Evolutionary conservation across 2,329 filamentous ascomycete species (phyloP).

Genomic region (Daldinia sp.): DNA sequence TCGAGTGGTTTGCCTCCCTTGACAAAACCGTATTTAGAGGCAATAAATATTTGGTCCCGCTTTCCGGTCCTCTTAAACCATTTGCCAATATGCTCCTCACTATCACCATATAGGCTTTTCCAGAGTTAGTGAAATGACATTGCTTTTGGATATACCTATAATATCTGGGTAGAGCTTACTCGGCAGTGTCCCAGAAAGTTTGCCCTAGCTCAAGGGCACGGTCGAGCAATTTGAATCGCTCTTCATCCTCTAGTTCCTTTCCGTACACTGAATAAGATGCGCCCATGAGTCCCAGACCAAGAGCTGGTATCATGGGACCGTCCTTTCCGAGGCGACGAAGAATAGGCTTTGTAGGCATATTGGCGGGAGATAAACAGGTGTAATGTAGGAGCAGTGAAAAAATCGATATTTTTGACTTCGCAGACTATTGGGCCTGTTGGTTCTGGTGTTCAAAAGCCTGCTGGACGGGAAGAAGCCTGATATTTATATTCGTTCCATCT

Average conservation of each 20-base stretch:
- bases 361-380: background rate
- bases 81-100: constrained; percentile 61
- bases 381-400: background rate
- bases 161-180: constrained; percentile 39
- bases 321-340: constrained; percentile 42
- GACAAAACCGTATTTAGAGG: constrained; percentile 62
- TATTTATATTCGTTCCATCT: constrained; percentile 3
- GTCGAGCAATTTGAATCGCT: constrained; percentile 60
- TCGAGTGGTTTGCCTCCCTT: constrained; percentile 39
- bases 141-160: background rate
- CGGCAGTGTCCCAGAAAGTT: constrained; percentile 59
- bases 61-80: constrained; percentile 62
- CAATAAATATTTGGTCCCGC: constrained; percentile 63
- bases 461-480: background rate
- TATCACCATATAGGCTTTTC: constrained; percentile 57
- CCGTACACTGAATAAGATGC: constrained; percentile 37
- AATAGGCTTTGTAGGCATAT: constrained; percentile 35
- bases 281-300: constrained; percentile 46
- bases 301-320: constrained; percentile 40
- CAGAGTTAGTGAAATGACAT: constrained; percentile 16
- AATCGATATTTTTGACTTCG: background rate
- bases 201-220: constrained; percentile 58
- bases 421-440: background rate
- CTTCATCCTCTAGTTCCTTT: constrained; percentile 51
- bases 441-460: background rate